phyloP scores from a whole-genome alignment of 371 early-diverging fungal species.

The Zopfochytrium polystomum region DNA sequence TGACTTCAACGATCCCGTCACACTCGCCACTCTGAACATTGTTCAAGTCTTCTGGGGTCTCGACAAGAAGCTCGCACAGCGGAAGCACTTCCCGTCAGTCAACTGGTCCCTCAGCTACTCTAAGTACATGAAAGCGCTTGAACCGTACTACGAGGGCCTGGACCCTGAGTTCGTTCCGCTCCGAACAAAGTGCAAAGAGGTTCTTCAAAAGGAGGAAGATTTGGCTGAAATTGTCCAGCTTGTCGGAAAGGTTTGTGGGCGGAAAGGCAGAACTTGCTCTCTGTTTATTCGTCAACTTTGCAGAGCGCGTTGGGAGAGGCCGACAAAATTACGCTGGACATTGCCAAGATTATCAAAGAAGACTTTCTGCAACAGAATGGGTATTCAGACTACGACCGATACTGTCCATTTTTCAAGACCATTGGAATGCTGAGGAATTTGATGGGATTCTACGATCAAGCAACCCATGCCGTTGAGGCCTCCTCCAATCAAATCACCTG shows the following conservation, averaged over 20 bases:
- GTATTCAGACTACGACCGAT: conserved; percentile 98
- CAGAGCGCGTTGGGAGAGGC: conserved; percentile 93
- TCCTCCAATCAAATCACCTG: conserved; percentile 89
- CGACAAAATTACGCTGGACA: conserved; percentile 98
- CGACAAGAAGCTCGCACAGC: conserved; percentile 99
- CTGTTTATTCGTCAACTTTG: background rate
- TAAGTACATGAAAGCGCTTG: conserved; percentile 97
- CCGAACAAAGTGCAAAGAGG: conserved; percentile 95
- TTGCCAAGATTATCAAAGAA: conserved; percentile 98
- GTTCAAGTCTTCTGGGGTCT: conserved; percentile 99
- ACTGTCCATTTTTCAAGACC: conserved; percentile 99
- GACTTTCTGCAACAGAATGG: conserved; percentile 99
- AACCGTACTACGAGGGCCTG: conserved; percentile 91
- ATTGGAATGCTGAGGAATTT: conserved; percentile 98
- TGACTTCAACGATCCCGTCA: conserved; percentile 99
- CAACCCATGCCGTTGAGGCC: conserved; percentile 90
- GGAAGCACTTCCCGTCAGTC: conserved; percentile 99
- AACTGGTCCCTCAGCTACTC: conserved; percentile 99
- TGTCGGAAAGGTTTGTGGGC: conserved; percentile 82
- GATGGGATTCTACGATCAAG: conserved; percentile 94
- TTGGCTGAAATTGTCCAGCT: conserved; percentile 99
- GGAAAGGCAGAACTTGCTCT: background rate
- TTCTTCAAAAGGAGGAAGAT: conserved; percentile 99
- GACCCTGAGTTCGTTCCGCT: conserved; percentile 92
- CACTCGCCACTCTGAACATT: conserved; percentile 97